These are phyloP conservation scores for Arabidopsis lyrata DNA, from an alignment of 441 rosid genomes.

Conservation along the genomic window DNA sequence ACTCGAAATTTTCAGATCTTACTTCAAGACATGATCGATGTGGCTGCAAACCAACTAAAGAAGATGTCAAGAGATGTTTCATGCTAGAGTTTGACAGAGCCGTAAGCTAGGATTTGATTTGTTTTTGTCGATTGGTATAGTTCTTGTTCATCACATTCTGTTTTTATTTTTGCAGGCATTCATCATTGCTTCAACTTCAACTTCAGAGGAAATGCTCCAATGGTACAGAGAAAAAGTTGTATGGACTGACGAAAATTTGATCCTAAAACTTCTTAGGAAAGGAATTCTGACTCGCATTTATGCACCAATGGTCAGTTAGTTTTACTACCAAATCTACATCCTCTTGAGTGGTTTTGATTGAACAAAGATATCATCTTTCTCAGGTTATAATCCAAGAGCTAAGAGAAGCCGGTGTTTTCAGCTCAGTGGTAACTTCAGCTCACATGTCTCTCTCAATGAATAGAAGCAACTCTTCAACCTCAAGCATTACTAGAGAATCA, in stretches of 20 bases:
- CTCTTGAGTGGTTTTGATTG: not conserved
- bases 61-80: constrained; percentile 89
- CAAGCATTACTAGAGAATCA: constrained; percentile 46
- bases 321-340: not conserved
- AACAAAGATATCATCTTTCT: constrained; percentile 11
- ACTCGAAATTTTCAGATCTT: constrained; percentile 84
- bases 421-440: constrained; percentile 62
- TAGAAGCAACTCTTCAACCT: constrained; percentile 43
- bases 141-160: constrained; percentile 30
- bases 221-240: constrained; percentile 86
- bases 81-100: constrained; percentile 87
- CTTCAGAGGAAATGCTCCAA: constrained; percentile 85
- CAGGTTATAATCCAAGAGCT: constrained; percentile 81
- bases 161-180: constrained; percentile 67
- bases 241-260: constrained; percentile 72
- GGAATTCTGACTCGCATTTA: constrained; percentile 82
- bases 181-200: constrained; percentile 92
- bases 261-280: constrained; percentile 66
- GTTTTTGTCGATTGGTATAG: not conserved
- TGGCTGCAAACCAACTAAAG: constrained; percentile 90
- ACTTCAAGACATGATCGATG: constrained; percentile 90
- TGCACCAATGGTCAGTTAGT: constrained; percentile 78
- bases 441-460: constrained; percentile 51
- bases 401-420: constrained; percentile 75
- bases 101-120: constrained; percentile 56